Evolutionary conservation across 1,284 basidiomycete genomes (phyloP), one percentile per base, ranked within the genome.

Genomic region (Cutaneotrichosporon dermatis): DNA sequence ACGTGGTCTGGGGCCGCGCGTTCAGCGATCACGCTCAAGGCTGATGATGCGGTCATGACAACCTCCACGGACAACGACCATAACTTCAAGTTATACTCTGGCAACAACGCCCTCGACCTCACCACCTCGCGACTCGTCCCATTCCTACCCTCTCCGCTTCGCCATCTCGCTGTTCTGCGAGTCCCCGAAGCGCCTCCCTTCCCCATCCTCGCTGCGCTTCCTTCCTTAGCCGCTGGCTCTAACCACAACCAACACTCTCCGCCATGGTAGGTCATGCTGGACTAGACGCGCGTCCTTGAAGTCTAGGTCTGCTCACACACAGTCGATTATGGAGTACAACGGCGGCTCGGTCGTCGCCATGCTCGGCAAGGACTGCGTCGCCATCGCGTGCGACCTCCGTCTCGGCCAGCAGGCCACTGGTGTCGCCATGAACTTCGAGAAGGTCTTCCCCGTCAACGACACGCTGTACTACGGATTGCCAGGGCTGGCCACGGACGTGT

Each of bases 361-460:
- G 93, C 88, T 89, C 63, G 96, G 96, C 66, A 98, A 98, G 82
- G 90, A 94, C 73, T 99, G 96, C 78, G 96, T 99, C 60, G 96
- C 95, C 59, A 99, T 99, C 79, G 96, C 96, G 39, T 92, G 88
- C 55, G 96, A 99, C 80, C 78, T 97, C 68, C 64, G 96, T 65
- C 81, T 99, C 62, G 96, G 96, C 63, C 90, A 90, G 70, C 90
- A 95, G 76, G 86, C 90, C 10, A 79, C 96, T 69, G 88, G 90
- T 45, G 86, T 99, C 54, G 88, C 94, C 6, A 86, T 87, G 64
- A 61, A 64, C 62, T 56, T 59, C 42, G 62, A 60, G 34, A 71
- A 95, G 92, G 87, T 99, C 66, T 99, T 98, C 79, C 88, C 90
- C 15, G 85, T 98, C 62, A 92, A 92, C 55, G 91, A 99, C 79